Base-by-base conservation (phyloP, 805 yeast genomes). In the Cyberlindnera misumaiensis region DNA sequence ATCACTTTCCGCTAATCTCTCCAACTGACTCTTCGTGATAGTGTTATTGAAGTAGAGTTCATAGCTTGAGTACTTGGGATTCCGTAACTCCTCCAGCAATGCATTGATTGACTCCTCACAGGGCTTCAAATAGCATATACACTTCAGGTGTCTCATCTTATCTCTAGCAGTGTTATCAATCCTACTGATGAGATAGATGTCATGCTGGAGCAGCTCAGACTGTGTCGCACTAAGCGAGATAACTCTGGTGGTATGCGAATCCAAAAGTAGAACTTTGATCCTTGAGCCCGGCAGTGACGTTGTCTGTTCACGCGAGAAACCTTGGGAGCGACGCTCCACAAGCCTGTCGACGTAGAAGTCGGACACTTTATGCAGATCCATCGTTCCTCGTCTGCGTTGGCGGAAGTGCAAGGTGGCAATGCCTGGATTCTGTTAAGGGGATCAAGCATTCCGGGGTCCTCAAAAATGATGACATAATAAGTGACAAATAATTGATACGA, bases 151-250 rank as follows among this genome's bases (percentile, higher is more conserved):
- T 42, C 88, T 77, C 72, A 89, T 72, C 30, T 72, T 73, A 51
- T 80, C 86, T 32, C 93, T 68, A 32, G 68, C 62, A 5, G 56
- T 47, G 54, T 81, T 80, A 40, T 79, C 83, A 18, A 80, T 58
- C 29, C 75, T 72, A 44, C 87, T 96, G 33, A 87, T 80, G 35
- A 93, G 67, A 43, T 84, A 87, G n/a, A 93, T 75, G 45, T 90
- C 95, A 49, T 85, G 75, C 47, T 82, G 77, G 28, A 93, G 69
- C 32, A 93, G 68, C 40, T 80, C 83, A 3, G 94, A 80, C 57
- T 93, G 98, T 3, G 96, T 83, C 22, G 94, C 76, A 49, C 83
- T 78, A 73, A 93, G 70, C n/a, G 97, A 87, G 16, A 93, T 75
- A 17, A 88, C 77, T 0, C 88, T 71, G 5, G 94, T 84, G 2